phyloP scores from a whole-genome alignment of 208 protist genomes.

The Tetramitus jugosus region DNA sequence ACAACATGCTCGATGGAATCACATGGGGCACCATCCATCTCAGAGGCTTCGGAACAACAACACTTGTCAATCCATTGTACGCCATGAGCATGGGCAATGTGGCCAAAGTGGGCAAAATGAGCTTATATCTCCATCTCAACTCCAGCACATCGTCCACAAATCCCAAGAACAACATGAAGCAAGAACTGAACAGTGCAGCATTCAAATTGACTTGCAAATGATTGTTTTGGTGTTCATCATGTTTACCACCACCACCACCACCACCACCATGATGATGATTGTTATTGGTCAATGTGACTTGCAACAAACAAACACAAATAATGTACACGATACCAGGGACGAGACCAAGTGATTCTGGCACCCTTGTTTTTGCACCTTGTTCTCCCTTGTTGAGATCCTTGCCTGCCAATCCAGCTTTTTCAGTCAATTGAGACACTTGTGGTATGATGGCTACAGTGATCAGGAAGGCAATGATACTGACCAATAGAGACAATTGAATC shows the following conservation, averaged over 20 bases:
- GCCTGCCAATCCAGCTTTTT: background rate
- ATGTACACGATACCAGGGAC: constrained; percentile 52
- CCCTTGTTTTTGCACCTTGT: background rate
- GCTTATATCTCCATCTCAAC: constrained; percentile 92
- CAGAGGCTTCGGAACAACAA: constrained; percentile 69
- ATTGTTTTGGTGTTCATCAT: too few species aligned
- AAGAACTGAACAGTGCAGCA: constrained; percentile 85
- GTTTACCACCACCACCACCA: too few species aligned
- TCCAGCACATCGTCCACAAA: constrained; percentile 99
- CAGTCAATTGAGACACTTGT: background rate
- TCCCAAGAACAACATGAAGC: constrained; percentile 94
- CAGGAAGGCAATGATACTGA: background rate
- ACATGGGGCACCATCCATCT: constrained; percentile 21
- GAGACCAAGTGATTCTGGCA: constrained; percentile 56
- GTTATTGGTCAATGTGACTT: constrained; percentile 24
- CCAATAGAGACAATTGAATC: too few species aligned
- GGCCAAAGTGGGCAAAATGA: constrained; percentile 89
- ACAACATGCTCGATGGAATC: too few species aligned
- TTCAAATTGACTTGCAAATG: constrained; percentile 53
- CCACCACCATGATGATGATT: too few species aligned
- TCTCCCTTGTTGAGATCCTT: constrained; percentile 18
- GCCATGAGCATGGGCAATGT: constrained; percentile 78
- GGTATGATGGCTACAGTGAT: background rate
- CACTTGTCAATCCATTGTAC: constrained; percentile 65
- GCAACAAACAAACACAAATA: constrained; percentile 41